Evolutionary conservation across 805 yeast genomes (phyloP).

Genomic region (Wickerhamomyces kurtzmanii): DNA sequence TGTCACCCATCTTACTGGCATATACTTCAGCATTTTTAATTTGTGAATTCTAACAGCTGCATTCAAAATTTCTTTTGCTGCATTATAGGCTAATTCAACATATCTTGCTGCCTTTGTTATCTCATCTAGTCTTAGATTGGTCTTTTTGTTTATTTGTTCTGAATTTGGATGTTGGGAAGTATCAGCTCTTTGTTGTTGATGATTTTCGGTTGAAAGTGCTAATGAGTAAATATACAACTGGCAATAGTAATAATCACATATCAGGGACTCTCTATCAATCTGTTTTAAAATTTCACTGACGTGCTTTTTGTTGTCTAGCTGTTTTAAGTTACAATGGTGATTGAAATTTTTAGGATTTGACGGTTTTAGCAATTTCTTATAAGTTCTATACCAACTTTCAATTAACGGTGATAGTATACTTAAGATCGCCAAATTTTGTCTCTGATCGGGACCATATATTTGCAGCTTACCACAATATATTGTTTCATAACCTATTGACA

Average conservation of each 20-base stretch:
- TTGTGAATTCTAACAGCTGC: conserved; percentile 64
- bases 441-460: conserved; percentile 37
- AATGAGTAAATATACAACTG: conserved; percentile 77
- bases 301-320: conserved; percentile 19
- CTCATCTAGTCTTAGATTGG: conserved; percentile 50
- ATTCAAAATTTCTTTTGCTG: conserved; percentile 72
- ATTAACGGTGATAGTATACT: conserved; percentile 68
- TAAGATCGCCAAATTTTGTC: conserved; percentile 62
- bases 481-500: conserved; percentile 76
- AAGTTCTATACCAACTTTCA: conserved; percentile 68
- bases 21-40: conserved; percentile 52
- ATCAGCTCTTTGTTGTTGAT: conserved; percentile 14
- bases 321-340: conserved; percentile 16
- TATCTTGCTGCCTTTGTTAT: conserved; percentile 64
- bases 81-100: conserved; percentile 70
- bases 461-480: conserved; percentile 61
- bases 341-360: conserved; percentile 29
- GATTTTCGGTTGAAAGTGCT: conserved; percentile 50
- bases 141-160: too few relatives aligned
- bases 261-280: conserved; percentile 60
- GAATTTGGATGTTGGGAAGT: too few relatives aligned
- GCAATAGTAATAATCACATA: conserved; percentile 79
- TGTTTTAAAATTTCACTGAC: conserved; percentile 20
- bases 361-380: conserved; percentile 42
- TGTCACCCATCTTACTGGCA: conserved; percentile 92